Percentiles rank a stretch among this genome's conserved stretches.
Evolutionary conservation across 2,329 filamentous ascomycete genomes (phyloP).

Genomic region (Periconia macrospinosa): DNA sequence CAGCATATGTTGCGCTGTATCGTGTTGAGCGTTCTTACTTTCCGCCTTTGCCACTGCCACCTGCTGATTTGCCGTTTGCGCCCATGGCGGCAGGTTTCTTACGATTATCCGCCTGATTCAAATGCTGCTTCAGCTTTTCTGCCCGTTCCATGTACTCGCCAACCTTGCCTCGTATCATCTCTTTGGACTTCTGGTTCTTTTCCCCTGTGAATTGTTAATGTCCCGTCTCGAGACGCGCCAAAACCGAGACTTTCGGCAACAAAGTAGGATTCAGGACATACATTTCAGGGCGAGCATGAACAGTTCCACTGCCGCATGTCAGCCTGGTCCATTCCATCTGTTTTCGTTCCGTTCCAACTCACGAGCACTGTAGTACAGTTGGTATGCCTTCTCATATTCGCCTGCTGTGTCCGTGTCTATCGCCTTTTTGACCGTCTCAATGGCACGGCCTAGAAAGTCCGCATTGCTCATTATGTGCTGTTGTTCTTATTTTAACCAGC

Average conservation of each 20-base stretch:
- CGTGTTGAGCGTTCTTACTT: slow-evolving; percentile 45
- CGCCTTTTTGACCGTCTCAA: slow-evolving; percentile 95
- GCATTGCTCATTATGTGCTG: slow-evolving; percentile 76
- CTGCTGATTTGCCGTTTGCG: slow-evolving; percentile 68
- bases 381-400: slow-evolving; percentile 96
- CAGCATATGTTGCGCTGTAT: not conserved
- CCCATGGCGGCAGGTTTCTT: slow-evolving; percentile 74
- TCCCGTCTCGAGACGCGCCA: not conserved
- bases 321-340: slow-evolving; percentile 5
- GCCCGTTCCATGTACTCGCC: slow-evolving; percentile 98
- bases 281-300: slow-evolving; percentile 99
- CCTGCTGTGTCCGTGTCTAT: slow-evolving; percentile 95
- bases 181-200: slow-evolving; percentile 96
- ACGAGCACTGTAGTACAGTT: slow-evolving; percentile 85
- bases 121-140: slow-evolving; percentile 93
- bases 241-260: not conserved
- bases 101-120: slow-evolving; percentile 73
- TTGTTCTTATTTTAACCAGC: not conserved
- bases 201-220: slow-evolving; percentile 59
- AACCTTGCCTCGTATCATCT: slow-evolving; percentile 94
- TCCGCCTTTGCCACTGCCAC: slow-evolving; percentile 61
- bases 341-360: slow-evolving; percentile 12
- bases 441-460: slow-evolving; percentile 95
- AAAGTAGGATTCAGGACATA: slow-evolving; percentile 16
- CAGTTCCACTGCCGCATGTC: slow-evolving; percentile 68